Percentiles rank a stretch among this genome's conserved stretches.
Conservation (phyloP, 2,329 filamentous ascomycete species). For the Neonectria magnoliae region DNA sequence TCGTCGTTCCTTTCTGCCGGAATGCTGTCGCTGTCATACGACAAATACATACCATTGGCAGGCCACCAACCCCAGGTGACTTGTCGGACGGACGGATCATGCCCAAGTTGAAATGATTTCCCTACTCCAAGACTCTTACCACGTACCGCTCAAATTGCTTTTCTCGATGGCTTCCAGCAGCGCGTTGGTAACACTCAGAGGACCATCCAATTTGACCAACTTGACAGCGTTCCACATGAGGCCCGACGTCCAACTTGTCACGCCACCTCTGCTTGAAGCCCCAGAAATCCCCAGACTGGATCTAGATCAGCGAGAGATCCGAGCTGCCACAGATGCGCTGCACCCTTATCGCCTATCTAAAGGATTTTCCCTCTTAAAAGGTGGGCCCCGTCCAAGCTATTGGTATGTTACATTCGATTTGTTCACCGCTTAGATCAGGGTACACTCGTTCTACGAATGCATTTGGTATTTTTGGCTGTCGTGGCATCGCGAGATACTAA, state of each 20-base stretch:
- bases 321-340: slow-evolving; percentile 17
- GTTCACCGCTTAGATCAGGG: background rate
- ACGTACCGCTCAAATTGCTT: too few relatives aligned
- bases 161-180: background rate
- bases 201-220: background rate
- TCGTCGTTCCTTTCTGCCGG: slow-evolving; percentile 7
- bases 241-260: slow-evolving; percentile 7
- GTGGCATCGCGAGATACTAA: too few relatives aligned
- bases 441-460: background rate
- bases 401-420: background rate
- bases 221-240: background rate
- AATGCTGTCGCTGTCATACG: slow-evolving; percentile 3
- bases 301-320: slow-evolving; percentile 26
- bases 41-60: background rate
- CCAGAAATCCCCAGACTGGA: slow-evolving; percentile 18
- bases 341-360: slow-evolving; percentile 28
- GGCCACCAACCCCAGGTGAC: background rate
- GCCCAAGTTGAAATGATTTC: background rate
- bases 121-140: background rate
- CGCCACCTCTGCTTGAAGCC: slow-evolving; percentile 25
- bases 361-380: slow-evolving; percentile 1
- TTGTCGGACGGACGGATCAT: background rate
- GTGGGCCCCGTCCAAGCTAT: slow-evolving; percentile 9
- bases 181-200: background rate
- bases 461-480: background rate